Conservation (phyloP, 441 rosid species). For the Raphanus hybrid region DNA sequence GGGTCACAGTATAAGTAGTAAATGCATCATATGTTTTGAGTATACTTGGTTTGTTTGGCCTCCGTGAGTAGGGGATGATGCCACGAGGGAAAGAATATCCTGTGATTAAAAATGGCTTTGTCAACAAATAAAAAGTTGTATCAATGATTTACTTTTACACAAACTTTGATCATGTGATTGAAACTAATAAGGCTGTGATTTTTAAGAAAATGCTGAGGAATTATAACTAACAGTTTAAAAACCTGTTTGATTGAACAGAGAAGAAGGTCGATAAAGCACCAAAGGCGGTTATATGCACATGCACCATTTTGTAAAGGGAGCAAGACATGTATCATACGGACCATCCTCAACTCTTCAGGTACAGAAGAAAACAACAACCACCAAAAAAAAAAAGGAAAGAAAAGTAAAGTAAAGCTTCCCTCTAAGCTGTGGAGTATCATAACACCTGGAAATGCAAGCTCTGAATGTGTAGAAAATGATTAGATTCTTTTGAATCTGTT, state of each 20-base stretch:
- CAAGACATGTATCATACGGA: constrained; percentile 40
- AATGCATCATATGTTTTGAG: constrained; percentile 7
- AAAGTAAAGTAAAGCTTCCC: constrained; percentile 34
- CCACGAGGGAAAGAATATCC: neutral
- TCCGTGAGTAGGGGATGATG: neutral
- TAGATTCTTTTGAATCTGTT: constrained; percentile 35
- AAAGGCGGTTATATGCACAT: constrained; percentile 77
- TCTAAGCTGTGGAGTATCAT: constrained; percentile 32
- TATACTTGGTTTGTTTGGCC: constrained; percentile 2
- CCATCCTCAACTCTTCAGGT: constrained; percentile 47
- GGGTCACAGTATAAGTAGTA: neutral
- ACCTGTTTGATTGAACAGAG: constrained; percentile 56
- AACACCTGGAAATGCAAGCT: constrained; percentile 29
- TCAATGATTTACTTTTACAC: neutral
- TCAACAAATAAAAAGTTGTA: no score
- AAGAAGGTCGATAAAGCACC: constrained; percentile 84
- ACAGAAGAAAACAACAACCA: constrained; percentile 22
- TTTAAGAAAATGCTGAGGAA: neutral
- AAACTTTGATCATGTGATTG: neutral
- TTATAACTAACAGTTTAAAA: constrained; percentile 13
- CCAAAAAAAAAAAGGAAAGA: neutral
- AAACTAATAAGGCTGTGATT: constrained; percentile 16
- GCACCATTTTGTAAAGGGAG: constrained; percentile 73
- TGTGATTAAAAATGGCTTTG: no score
- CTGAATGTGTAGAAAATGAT: constrained; percentile 37